phyloP scores from a whole-genome alignment of 2,329 filamentous ascomycete genomes.

The Colletotrichum australisinense region DNA sequence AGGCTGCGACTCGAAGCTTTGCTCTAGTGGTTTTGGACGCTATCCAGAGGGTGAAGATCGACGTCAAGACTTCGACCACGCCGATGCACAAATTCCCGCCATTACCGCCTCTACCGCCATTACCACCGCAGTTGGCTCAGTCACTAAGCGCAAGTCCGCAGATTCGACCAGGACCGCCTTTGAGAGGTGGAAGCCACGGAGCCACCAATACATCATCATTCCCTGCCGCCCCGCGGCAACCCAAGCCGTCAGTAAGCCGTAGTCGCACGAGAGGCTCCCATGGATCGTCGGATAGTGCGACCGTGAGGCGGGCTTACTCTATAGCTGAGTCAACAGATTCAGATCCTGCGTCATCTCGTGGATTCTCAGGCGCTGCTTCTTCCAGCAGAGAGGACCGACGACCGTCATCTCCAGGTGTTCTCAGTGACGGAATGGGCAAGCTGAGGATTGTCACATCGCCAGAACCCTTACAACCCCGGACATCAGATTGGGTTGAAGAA shows the following conservation, averaged over 20 bases:
- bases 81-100: slow-evolving; percentile 29
- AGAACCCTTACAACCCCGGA: not conserved
- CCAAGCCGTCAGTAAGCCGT: not conserved
- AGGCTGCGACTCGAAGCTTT: slow-evolving; percentile 52
- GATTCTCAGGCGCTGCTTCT: not conserved
- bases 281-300: slow-evolving; percentile 8
- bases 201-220: not conserved
- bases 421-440: slow-evolving; percentile 15
- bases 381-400: not conserved
- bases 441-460: not conserved
- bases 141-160: not conserved
- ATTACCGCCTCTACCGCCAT: slow-evolving; percentile 23
- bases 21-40: slow-evolving; percentile 53
- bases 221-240: not conserved
- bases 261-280: not conserved
- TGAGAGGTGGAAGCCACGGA: not conserved
- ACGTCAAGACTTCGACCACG: slow-evolving; percentile 3
- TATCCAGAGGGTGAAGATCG: slow-evolving; percentile 42
- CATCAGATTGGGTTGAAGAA: slow-evolving; percentile 23
- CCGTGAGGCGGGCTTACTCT: not conserved
- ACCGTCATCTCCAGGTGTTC: slow-evolving; percentile 6
- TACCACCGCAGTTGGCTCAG: slow-evolving; percentile 8
- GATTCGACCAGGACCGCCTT: not conserved
- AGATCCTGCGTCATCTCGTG: not conserved
- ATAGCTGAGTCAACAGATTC: not conserved